Base-by-base conservation (phyloP, 495 filamentous ascomycete species). In the Penicillium argentinense region DNA sequence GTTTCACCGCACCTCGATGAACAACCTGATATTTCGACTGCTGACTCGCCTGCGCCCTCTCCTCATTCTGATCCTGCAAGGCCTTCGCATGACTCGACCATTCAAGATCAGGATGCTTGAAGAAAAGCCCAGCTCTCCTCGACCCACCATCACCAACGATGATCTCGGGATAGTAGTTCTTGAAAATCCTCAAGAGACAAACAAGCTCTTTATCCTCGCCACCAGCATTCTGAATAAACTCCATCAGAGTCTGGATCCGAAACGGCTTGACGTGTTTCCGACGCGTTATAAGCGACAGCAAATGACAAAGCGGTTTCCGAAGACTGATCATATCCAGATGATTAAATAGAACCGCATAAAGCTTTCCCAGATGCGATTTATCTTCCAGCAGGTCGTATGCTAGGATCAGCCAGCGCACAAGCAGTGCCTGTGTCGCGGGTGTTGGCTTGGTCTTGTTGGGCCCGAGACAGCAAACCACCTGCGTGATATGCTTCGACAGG, bases 101-200 rank as follows among this genome's bases (percentile, higher is more conserved):
- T 69, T 91, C 84, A 3, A 72, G 75, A 59, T 89, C 83, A 16
- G 88, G 86, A 59, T 90, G 83, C 76, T 91, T 76, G 52, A 75
- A 66, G 53, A 72, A 68, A 30, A 76, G 42, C 3, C 52, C 60
- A 54, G 63, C 54, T 57, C 68, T 55, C 38, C 62, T 51, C 33
- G 66, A 60, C 22, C 63, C 29, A 1, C 74, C 64, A 57, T 83
- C 82, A 25, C 83, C 86, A n/a, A 91, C 69, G 47, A 95, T 86
- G 38, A 95, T 85, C 64, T 95, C 89, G 5, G 91, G 89, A 57
- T 89, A 93, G 58, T 92, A 93, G 59, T 90, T 88, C 56, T 93
- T 93, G 69, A 85, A 96, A 6, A 91, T 76, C 45, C 82, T 79
- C 19, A 95, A 73, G n/a, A 96, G 74, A n/a, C 84, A 85, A 19